Conservation (phyloP, 208 protist genomes). For the Acanthamoeba triangularis region DNA sequence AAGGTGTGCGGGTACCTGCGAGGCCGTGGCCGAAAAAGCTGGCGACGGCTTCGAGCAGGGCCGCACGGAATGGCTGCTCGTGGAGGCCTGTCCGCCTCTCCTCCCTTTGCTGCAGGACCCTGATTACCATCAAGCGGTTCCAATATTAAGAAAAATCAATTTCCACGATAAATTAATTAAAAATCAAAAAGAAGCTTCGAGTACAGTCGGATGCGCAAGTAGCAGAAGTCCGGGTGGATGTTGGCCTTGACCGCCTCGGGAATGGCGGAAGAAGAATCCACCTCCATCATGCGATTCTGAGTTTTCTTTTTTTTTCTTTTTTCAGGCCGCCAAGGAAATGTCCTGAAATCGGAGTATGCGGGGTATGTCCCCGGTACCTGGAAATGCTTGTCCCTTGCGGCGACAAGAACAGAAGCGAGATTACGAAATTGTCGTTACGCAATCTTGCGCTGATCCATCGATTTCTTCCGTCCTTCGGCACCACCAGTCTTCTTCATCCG, state of each 20-base stretch:
- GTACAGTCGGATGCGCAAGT: neutral
- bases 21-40: neutral
- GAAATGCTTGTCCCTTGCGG: neutral
- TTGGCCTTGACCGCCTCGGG: neutral
- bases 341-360: neutral
- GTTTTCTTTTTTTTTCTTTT: neutral
- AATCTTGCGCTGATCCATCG: neutral
- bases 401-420: neutral
- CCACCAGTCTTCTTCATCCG: neutral
- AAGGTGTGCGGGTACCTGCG: neutral
- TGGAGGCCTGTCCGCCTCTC: neutral
- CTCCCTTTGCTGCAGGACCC: neutral
- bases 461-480: no score
- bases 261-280: neutral
- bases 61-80: neutral
- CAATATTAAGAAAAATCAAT: neutral
- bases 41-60: neutral
- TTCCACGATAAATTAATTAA: neutral
- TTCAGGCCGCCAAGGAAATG: neutral
- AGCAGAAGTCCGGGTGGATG: constrained; percentile 3
- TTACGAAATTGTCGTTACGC: neutral
- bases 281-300: neutral
- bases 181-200: neutral
- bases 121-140: no score
- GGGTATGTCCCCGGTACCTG: neutral